Base-by-base conservation (phyloP, 352 stramenopile genomes). In the Pythium chondricola region DNA sequence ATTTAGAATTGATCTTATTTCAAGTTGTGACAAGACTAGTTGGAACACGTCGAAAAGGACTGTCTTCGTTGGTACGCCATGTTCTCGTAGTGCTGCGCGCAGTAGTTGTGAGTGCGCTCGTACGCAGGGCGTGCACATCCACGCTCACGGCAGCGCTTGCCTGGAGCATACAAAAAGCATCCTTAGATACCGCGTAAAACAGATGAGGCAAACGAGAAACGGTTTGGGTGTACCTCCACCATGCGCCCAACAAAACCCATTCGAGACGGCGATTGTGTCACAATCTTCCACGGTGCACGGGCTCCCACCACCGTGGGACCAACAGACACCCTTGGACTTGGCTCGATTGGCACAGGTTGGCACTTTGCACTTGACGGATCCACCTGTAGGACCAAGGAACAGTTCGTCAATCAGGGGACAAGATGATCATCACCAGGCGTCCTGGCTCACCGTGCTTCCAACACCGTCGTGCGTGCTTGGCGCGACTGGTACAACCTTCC, bases 231-330 rank as follows among this genome's bases (percentile, higher is more conserved):
- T n/a, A 47, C 51, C 51, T 27, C 58, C 58, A 35, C 58, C 58
- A 20, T 66, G 58, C 24, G 52, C 58, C 58, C 58, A 66, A 41
- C 58, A 66, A 42, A 52, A 52, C 5, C 58, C 58, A n/a, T 65
- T 47, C 0, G 58, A 61, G 10, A 65, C 43, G 5, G 58, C 43
- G 31, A 61, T 56, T 14, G 38, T 65, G 16, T 25, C 43, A 44
- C 58, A 65, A 16, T 58, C 33, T 9, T 35, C 18, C n/a, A 37
- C 17, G 1, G 29, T 32, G 43, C 52, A 61, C 18, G 14, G 29
- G 3, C 22, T 46, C 2, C 51, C 57, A n/a, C 50, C 57, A 20
- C 57, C 57, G 43, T 59, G 56, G 11, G 49, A 54, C 56, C 56
- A 64, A 42, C 56, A 64, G 8, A 58, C 22, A 17, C 48, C 56